Conservation (phyloP, 23 red algal species). For the Pyropia yezoensis region DNA sequence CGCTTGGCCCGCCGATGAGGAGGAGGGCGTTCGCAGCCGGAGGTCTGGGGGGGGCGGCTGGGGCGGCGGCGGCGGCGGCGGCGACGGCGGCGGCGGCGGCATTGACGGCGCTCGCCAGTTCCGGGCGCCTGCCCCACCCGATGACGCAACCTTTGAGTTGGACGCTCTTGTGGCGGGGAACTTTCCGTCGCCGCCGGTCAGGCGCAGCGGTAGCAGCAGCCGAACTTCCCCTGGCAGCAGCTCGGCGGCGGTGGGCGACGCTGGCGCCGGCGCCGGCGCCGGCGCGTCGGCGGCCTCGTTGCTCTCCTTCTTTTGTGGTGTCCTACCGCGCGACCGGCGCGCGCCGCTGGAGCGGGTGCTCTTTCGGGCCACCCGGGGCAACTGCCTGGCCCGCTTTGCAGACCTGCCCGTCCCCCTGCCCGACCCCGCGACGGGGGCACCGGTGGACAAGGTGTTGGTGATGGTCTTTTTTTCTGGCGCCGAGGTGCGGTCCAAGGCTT, state of each 20-base stretch:
- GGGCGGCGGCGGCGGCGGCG: slow-evolving; percentile 14
- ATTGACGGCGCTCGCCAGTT: slow-evolving; percentile 21
- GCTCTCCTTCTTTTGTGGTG: slow-evolving; percentile 40
- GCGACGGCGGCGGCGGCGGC: slow-evolving; percentile 1
- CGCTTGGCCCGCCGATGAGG: not conserved
- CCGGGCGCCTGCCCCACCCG: slow-evolving; percentile 4
- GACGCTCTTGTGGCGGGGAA: not conserved
- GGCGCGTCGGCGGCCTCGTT: slow-evolving; percentile 13
- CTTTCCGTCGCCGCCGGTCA: not conserved
- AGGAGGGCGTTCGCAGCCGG: not conserved
- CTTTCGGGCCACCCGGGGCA: slow-evolving; percentile 86
- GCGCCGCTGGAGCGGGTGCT: slow-evolving; percentile 67
- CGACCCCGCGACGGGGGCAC: slow-evolving; percentile 37
- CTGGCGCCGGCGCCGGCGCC: slow-evolving; percentile 1
- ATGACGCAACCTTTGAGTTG: not conserved
- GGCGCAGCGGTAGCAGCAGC: not conserved
- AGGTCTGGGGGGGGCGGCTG: not conserved
- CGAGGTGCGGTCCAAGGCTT: slow-evolving; percentile 59
- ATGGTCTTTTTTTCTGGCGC: slow-evolving; percentile 85
- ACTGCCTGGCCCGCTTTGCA: slow-evolving; percentile 56
- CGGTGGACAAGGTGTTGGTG: slow-evolving; percentile 66
- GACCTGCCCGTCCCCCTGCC: slow-evolving; percentile 45
- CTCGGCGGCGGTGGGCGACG: not conserved
- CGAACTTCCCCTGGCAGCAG: not conserved
- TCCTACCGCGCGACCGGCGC: slow-evolving; percentile 24